These are phyloP conservation scores for Melaleuca quinquenervia DNA, from an alignment of 345 rosid species.

Conservation along the genomic window DNA sequence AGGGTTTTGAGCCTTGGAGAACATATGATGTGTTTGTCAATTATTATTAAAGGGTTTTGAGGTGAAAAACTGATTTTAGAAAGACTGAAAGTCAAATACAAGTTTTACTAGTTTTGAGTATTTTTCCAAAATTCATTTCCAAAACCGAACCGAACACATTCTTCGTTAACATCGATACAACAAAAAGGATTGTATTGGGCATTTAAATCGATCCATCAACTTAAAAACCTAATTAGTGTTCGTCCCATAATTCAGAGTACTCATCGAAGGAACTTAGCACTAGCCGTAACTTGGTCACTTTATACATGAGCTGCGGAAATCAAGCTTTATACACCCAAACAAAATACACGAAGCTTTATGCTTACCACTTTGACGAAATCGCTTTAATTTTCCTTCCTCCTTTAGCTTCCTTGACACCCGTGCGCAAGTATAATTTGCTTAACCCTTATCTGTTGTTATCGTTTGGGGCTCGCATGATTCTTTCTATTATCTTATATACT, in stretches of 20 bases:
- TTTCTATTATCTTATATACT: neutral
- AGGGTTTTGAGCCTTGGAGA: too few relatives aligned
- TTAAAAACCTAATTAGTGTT: neutral
- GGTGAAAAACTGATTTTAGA: too few relatives aligned
- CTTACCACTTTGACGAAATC: neutral
- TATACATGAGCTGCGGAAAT: neutral
- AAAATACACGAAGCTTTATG: neutral
- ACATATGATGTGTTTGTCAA: too few relatives aligned
- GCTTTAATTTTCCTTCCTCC: neutral
- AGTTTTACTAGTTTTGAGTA: too few relatives aligned
- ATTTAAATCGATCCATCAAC: neutral
- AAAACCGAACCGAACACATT: too few relatives aligned
- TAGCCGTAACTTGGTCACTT: neutral
- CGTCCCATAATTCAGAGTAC: too few relatives aligned
- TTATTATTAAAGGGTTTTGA: too few relatives aligned
- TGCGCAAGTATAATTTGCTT: neutral
- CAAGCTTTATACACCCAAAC: neutral
- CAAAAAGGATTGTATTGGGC: neutral
- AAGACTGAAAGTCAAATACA: too few relatives aligned
- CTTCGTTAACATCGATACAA: neutral
- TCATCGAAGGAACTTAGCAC: neutral
- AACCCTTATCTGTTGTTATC: neutral
- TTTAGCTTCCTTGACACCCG: neutral
- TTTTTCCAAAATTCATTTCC: too few relatives aligned
- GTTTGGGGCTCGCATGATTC: neutral